Conservation (phyloP, 2,329 filamentous ascomycete genomes). For the Lecanicillium sp. region DNA sequence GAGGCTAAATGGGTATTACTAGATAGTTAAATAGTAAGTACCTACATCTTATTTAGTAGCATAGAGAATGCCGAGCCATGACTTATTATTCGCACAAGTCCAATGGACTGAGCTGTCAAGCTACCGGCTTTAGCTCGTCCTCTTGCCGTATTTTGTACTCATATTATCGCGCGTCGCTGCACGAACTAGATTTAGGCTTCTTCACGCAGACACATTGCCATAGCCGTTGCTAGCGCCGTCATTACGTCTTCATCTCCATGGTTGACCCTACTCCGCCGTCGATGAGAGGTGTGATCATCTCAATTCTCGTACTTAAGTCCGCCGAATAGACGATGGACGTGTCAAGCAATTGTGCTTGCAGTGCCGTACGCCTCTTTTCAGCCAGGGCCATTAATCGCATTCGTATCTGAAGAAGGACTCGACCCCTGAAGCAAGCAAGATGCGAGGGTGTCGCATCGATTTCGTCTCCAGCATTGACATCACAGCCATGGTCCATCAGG, state of each 20-base stretch:
- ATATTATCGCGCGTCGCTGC: too few relatives aligned
- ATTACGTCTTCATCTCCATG: neutral
- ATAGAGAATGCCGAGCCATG: too few relatives aligned
- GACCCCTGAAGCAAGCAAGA: neutral
- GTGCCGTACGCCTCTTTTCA: slow-evolving; percentile 1
- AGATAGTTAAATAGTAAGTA: too few relatives aligned
- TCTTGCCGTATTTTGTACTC: too few relatives aligned
- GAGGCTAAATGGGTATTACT: too few relatives aligned
- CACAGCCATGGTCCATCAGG: neutral
- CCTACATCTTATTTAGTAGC: too few relatives aligned
- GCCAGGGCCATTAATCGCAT: neutral
- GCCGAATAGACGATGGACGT: too few relatives aligned
- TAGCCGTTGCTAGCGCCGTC: neutral
- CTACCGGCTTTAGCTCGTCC: too few relatives aligned
- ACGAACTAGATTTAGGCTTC: too few relatives aligned
- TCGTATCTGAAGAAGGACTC: neutral
- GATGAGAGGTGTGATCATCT: neutral
- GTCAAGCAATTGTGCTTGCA: slow-evolving; percentile 1
- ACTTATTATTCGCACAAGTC: too few relatives aligned
- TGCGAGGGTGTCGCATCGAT: neutral
- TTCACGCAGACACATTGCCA: neutral
- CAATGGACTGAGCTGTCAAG: too few relatives aligned
- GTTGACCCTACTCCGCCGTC: neutral
- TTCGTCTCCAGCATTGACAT: neutral
- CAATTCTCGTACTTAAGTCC: too few relatives aligned